A percentile compares a stretch with the other conserved stretches of the same genome.
Evolutionary conservation across 1,284 basidiomycete species (phyloP).

Genomic region (Sporisorium scitamineum): DNA sequence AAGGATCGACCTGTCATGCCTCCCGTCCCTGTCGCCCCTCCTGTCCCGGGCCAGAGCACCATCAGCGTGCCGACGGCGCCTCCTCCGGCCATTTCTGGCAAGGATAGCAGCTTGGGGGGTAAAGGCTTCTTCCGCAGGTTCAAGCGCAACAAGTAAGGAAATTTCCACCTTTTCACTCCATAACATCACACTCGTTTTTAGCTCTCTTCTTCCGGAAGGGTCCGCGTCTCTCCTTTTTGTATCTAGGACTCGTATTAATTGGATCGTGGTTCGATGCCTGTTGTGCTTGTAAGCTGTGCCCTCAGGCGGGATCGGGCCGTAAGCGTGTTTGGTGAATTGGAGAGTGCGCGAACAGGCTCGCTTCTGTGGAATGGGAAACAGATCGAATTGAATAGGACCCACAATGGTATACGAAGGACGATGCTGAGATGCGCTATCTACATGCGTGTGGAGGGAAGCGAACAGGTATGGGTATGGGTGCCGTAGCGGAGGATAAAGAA

Average conservation of each 20-base stretch:
- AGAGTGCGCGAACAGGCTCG: not conserved
- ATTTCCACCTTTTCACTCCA: not conserved
- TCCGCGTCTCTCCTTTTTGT: slow-evolving; percentile 4
- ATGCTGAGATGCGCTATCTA: not conserved
- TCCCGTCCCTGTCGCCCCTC: slow-evolving; percentile 40
- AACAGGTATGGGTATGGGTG: not conserved
- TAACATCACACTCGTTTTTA: slow-evolving; percentile 14
- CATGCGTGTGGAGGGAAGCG: not conserved
- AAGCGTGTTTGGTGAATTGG: not conserved
- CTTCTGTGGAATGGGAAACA: not conserved
- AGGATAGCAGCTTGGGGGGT: slow-evolving; percentile 19
- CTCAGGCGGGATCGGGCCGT: not conserved
- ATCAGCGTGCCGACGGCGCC: slow-evolving; percentile 48
- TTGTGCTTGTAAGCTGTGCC: not conserved
- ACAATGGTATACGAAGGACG: not conserved
- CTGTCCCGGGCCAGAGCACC: slow-evolving; percentile 28
- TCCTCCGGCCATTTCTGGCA: slow-evolving; percentile 43
- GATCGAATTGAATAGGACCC: not conserved
- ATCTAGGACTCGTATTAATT: slow-evolving; percentile 1
- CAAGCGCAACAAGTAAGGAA: slow-evolving; percentile 45
- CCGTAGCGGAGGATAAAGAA: not conserved
- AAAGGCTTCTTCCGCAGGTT: slow-evolving; percentile 49
- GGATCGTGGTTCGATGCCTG: not conserved
- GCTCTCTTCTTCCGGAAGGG: not conserved
- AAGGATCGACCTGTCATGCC: slow-evolving; percentile 41